Evolutionary conservation across 805 yeast genomes (phyloP), one percentile per base, ranked within the genome.

Genomic region (Kodamaea restingae): DNA sequence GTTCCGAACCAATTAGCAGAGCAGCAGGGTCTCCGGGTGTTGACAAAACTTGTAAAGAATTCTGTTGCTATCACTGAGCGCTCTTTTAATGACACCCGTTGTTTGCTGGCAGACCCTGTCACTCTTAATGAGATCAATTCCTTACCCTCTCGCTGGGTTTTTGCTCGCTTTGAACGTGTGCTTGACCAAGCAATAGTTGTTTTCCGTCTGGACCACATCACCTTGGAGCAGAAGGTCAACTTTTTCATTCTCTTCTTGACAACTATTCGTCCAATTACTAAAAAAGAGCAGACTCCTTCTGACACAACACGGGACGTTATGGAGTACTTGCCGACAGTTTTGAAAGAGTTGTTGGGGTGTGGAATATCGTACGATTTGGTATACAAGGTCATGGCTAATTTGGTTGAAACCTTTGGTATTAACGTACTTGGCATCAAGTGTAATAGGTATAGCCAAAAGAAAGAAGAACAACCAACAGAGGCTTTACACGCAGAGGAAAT

Each of bases 71-170:
- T 43, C 10, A 47, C 42, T 14, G 67, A 55, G 6, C 54, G 48
- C 17, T 43, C 41, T 7, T 57, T 48, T 46, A 57, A 49, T 32
- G 51, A 53, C 11, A 36, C 55, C n/a, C 51, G 69, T 24, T 60
- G 69, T 33, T 51, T 67, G 18, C 49, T 63, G 8, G 57, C 53
- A 36, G 71, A 65, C 3, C 53, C 61, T 0, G 47, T 68, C 1
- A 21, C 46, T 1, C 34, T 65, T 4, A 30, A 36, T 11, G 73
- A 68, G 25, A 53, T 68, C 7, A 50, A 53, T 34, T 49, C 69
- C 0, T 29, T 68, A 18, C 54, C 58, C 15, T 45, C 62, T 2
- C 50, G 58, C 39, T 68, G 74, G 74, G 54, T 61, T 2, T 57
- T 47, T 36, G 32, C 50, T 2, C 56, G 61, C 27, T 58, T 58